Conservation (phyloP, 2,329 filamentous ascomycete species). For the Sclerotinia minor region DNA sequence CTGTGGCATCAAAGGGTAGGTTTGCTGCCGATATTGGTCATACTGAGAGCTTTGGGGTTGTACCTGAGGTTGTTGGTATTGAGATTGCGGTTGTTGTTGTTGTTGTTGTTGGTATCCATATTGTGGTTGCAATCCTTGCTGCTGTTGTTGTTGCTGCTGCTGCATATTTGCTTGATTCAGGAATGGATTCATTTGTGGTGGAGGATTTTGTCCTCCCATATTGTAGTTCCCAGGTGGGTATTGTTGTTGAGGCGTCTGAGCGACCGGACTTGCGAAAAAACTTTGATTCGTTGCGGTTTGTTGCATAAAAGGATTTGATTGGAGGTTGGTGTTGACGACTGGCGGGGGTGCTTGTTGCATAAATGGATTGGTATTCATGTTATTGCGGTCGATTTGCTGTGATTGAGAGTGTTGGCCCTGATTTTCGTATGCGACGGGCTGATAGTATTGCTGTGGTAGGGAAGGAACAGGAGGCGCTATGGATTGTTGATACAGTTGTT, state of each 20-base stretch:
- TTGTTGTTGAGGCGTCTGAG: conserved; percentile 44
- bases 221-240: conserved; percentile 31
- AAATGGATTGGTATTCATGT: conserved; percentile 38
- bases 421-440: conserved; percentile 38
- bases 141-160: conserved; percentile 4
- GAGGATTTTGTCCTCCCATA: conserved; percentile 26
- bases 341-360: conserved; percentile 33
- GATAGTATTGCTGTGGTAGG: conserved; percentile 39
- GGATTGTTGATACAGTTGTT: conserved; percentile 43
- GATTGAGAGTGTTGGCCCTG: conserved; percentile 33
- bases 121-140: background rate
- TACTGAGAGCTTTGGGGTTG: conserved; percentile 42
- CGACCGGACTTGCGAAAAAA: conserved; percentile 35
- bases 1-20: conserved; percentile 45
- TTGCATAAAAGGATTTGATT: conserved; percentile 46
- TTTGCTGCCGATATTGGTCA: conserved; percentile 43
- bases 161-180: conserved; percentile 29
- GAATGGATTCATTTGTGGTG: conserved; percentile 30
- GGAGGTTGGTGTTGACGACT: conserved; percentile 39
- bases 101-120: conserved; percentile 23
- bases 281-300: conserved; percentile 37
- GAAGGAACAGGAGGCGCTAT: conserved; percentile 41
- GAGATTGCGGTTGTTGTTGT: conserved; percentile 24
- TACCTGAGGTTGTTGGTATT: conserved; percentile 37
- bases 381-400: conserved; percentile 26